Conservation (phyloP, 352 stramenopile genomes). For the Phytophthora fragariaefolia region DNA sequence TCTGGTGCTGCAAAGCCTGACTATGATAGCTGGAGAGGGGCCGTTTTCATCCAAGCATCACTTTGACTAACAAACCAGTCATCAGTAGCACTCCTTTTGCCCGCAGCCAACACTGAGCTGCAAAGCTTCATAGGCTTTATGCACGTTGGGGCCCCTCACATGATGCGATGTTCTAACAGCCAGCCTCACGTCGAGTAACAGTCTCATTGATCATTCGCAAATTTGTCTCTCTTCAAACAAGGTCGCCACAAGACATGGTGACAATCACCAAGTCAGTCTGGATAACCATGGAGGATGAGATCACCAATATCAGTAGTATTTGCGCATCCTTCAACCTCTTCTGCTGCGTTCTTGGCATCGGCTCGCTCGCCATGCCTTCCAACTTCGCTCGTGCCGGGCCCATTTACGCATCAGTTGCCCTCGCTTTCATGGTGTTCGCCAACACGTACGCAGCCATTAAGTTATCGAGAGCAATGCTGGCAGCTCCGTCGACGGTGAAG, state of each 20-base stretch:
- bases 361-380: conserved; percentile 28
- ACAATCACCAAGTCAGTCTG: neutral
- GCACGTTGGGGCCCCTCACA: neutral
- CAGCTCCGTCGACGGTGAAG: conserved; percentile 20
- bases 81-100: neutral
- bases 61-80: conserved; percentile 7
- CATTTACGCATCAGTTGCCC: conserved; percentile 20
- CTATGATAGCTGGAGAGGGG: neutral
- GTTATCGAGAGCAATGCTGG: conserved; percentile 24
- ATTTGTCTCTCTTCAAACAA: neutral
- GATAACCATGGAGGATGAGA: conserved; percentile 7
- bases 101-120: too few relatives aligned
- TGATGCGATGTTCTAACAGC: neutral
- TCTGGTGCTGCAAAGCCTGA: neutral
- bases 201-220: neutral
- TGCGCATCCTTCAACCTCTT: conserved; percentile 29
- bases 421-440: conserved; percentile 27
- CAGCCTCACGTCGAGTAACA: neutral
- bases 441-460: conserved; percentile 24
- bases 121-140: too few relatives aligned
- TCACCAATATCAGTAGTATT: too few relatives aligned
- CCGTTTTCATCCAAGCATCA: conserved; percentile 5
- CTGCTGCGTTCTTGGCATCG: conserved; percentile 25
- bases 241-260: neutral
- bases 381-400: conserved; percentile 22